Conservation (phyloP, 352 stramenopile species). For the Pythium apleroticum region DNA sequence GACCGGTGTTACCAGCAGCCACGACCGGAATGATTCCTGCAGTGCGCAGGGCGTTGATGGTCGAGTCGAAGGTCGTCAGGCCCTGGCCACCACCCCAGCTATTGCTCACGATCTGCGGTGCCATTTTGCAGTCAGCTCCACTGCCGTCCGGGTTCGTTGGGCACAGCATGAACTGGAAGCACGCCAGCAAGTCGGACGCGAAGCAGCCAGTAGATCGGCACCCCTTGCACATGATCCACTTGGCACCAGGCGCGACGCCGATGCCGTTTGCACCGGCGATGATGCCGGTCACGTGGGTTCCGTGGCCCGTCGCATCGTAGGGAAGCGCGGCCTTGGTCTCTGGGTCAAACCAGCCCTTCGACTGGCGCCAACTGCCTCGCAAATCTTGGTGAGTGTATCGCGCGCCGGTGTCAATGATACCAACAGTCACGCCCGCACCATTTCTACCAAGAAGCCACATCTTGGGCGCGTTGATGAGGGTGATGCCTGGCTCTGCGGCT, state of each 20-base stretch:
- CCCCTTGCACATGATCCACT: slow-evolving; percentile 61
- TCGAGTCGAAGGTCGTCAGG: slow-evolving; percentile 39
- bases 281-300: slow-evolving; percentile 53
- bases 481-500: slow-evolving; percentile 45
- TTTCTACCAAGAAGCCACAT: slow-evolving; percentile 53
- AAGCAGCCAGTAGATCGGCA: slow-evolving; percentile 43
- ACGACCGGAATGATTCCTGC: slow-evolving; percentile 63
- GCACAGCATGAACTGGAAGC: slow-evolving; percentile 72
- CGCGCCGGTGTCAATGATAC: slow-evolving; percentile 63
- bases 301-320: slow-evolving; percentile 54
- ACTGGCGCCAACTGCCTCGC: slow-evolving; percentile 37
- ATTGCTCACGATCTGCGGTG: slow-evolving; percentile 62
- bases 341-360: slow-evolving; percentile 63
- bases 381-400: slow-evolving; percentile 49
- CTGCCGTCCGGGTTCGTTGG: slow-evolving; percentile 44
- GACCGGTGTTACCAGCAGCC: slow-evolving; percentile 52
- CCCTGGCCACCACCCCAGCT: slow-evolving; percentile 62
- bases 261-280: slow-evolving; percentile 46
- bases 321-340: slow-evolving; percentile 33
- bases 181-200: slow-evolving; percentile 45
- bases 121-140: slow-evolving; percentile 46
- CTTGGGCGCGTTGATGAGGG: slow-evolving; percentile 45
- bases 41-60: slow-evolving; percentile 44
- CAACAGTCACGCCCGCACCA: slow-evolving; percentile 52
- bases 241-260: slow-evolving; percentile 49